These are phyloP conservation scores for Dictyostelium intermedium DNA, from an alignment of 78 protist species.

Conservation along the genomic window DNA sequence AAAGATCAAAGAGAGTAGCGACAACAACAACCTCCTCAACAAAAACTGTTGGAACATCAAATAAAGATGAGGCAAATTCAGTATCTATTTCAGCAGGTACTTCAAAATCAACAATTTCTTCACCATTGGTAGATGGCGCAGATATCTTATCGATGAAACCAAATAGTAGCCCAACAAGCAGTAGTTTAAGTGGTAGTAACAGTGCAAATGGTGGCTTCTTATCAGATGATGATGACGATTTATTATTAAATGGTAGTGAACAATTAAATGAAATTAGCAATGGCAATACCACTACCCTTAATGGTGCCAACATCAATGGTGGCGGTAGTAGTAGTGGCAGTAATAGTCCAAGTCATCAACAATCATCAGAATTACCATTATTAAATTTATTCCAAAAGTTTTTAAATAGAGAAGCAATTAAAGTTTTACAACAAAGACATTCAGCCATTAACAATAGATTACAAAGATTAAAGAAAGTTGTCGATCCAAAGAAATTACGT, in stretches of 20 bases:
- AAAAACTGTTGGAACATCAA: background rate
- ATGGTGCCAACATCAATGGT: background rate
- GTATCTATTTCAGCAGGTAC: background rate
- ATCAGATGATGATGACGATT: constrained; percentile 15
- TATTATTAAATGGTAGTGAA: background rate
- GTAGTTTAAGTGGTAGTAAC: background rate
- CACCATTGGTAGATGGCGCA: background rate
- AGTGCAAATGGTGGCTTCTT: background rate
- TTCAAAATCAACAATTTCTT: background rate
- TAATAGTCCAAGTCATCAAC: background rate
- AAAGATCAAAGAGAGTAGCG: background rate
- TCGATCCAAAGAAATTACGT: constrained; percentile 23
- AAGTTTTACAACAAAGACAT: constrained; percentile 52
- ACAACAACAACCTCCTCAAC: background rate
- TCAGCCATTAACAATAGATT: constrained; percentile 7
- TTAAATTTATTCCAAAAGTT: constrained; percentile 64
- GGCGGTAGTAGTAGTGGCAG: no score
- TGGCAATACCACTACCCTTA: background rate
- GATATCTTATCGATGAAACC: background rate
- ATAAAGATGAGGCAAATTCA: background rate
- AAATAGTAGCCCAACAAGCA: background rate
- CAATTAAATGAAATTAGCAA: background rate
- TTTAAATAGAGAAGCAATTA: constrained; percentile 59
- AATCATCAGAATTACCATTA: constrained; percentile 22
- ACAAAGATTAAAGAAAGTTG: constrained; percentile 39